phyloP scores from a whole-genome alignment of 768 basidiomycete species.

The Pisolithus sp. region DNA sequence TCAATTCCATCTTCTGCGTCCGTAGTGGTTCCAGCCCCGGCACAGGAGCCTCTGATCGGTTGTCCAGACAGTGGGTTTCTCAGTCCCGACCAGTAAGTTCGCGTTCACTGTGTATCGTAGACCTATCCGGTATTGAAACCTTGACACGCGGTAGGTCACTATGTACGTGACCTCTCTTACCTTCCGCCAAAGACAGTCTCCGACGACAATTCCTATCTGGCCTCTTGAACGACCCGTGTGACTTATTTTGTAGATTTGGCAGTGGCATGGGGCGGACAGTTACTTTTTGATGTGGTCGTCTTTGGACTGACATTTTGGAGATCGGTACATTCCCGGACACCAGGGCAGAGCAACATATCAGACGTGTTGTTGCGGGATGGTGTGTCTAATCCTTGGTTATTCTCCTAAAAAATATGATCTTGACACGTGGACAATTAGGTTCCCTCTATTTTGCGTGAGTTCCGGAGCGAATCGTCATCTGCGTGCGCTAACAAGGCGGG shows the following conservation, averaged over 20 bases:
- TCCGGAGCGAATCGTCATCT: background rate
- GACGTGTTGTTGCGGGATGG: constrained; percentile 14
- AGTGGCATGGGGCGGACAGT: constrained; percentile 5
- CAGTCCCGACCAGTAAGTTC: too few species aligned
- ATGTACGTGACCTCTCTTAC: background rate
- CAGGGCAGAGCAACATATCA: constrained; percentile 5
- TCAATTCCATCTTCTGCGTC: too few species aligned
- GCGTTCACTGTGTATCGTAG: too few species aligned
- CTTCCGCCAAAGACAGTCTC: background rate
- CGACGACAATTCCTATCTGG: background rate
- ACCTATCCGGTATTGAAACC: too few species aligned
- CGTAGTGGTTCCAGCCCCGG: too few species aligned
- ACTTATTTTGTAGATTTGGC: constrained; percentile 2
- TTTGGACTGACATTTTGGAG: constrained; percentile 17
- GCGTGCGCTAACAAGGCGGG: background rate
- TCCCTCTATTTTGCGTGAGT: constrained; percentile 15
- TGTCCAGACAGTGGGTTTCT: too few species aligned
- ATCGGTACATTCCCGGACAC: constrained; percentile 1
- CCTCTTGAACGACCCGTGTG: background rate
- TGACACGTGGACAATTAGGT: constrained; percentile 2
- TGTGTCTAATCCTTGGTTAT: background rate
- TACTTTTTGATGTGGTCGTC: constrained; percentile 16
- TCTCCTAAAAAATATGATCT: background rate
- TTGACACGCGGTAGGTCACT: background rate
- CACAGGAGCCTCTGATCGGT: too few species aligned